A percentile compares a stretch with the other conserved stretches of the same genome.
These are phyloP conservation scores for Cajanus cajan DNA, from an alignment of 306 rosid species.

Conservation along the genomic window DNA sequence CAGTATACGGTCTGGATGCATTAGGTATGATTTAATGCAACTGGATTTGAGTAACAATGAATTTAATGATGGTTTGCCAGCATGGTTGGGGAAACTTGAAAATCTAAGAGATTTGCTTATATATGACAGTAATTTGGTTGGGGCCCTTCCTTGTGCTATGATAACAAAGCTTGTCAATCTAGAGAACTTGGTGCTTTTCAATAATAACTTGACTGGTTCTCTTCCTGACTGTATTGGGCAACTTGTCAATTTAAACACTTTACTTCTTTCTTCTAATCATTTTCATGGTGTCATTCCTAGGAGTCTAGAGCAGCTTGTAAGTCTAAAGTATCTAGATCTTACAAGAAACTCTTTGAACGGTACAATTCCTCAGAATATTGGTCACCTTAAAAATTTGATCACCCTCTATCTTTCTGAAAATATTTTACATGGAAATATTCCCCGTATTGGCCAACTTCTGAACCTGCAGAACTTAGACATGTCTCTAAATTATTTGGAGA, in stretches of 20 bases:
- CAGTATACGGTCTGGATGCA: neutral
- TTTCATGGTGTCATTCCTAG: constrained; percentile 27
- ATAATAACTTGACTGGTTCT: constrained; percentile 16
- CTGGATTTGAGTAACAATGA: constrained; percentile 11
- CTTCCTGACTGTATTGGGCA: constrained; percentile 17
- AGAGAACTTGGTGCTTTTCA: neutral
- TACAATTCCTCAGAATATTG: constrained; percentile 15
- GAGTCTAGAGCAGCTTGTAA: constrained; percentile 21
- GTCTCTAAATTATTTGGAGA: neutral
- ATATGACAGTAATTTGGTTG: neutral
- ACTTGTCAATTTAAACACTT: neutral
- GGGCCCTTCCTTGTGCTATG: constrained; percentile 2
- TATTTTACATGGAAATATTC: constrained; percentile 5
- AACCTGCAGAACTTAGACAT: neutral
- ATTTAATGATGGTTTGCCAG: neutral
- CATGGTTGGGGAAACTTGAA: constrained; percentile 16
- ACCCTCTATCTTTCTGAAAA: neutral
- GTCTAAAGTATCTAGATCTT: neutral
- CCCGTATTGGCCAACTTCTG: neutral
- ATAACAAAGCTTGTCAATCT: constrained; percentile 11
- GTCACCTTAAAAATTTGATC: neutral
- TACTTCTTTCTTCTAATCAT: constrained; percentile 11
- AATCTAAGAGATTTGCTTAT: neutral
- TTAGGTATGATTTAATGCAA: neutral
- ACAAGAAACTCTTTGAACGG: neutral